Evolutionary conservation across 495 filamentous ascomycete species (phyloP).

Genomic region (Trichoderma parareesei): DNA sequence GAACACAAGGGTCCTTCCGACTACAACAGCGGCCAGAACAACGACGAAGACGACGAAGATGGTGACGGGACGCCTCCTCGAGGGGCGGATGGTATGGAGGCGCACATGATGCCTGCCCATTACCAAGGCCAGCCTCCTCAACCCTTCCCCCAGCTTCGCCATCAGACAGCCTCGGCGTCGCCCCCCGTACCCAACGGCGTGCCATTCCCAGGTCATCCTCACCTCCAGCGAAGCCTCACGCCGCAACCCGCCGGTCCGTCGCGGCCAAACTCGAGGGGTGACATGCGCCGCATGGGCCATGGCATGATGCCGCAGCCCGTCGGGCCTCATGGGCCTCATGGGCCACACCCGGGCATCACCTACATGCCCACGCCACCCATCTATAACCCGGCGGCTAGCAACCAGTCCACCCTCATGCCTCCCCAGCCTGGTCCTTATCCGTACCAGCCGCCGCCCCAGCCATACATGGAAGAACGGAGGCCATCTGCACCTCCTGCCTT

Average conservation of each 20-base stretch:
- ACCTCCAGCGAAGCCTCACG: conserved; percentile 53
- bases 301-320: conserved; percentile 61
- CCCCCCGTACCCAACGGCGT: conserved; percentile 82
- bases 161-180: conserved; percentile 76
- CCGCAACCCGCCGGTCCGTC: conserved; percentile 71
- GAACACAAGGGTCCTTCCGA: conserved; percentile 95
- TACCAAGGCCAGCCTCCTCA: conserved; percentile 58
- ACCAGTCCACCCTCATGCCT: conserved; percentile 39
- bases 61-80: conserved; percentile 64
- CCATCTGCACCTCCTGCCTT: conserved; percentile 36
- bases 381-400: conserved; percentile 53
- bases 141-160: conserved; percentile 68
- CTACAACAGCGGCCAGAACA: conserved; percentile 75
- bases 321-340: conserved; percentile 46
- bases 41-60: conserved; percentile 78
- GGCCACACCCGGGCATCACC: conserved; percentile 63
- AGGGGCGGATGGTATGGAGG: conserved; percentile 30
- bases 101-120: conserved; percentile 62
- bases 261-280: conserved; percentile 74
- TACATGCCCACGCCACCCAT: conserved; percentile 77
- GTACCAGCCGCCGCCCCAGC: conserved; percentile 22
- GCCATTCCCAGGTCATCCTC: conserved; percentile 44
- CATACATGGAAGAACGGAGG: conserved; percentile 12
- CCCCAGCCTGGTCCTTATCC: conserved; percentile 40
- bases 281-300: conserved; percentile 61